Base-by-base conservation (phyloP, 2,329 filamentous ascomycete species). In the Achaetomium macrosporum region DNA sequence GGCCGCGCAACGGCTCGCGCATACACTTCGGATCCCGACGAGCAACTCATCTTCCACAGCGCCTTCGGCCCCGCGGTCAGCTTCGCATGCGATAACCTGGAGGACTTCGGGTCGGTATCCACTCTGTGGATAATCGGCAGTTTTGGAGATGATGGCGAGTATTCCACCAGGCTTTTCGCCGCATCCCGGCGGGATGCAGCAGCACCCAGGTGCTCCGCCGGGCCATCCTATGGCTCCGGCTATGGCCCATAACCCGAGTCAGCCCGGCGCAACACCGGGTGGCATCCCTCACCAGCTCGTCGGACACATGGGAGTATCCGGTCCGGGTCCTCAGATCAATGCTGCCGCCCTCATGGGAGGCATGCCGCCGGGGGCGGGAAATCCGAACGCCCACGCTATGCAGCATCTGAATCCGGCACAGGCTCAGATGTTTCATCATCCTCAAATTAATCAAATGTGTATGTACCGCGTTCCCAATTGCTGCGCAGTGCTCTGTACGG, bases 321-420 rank as follows among this genome's bases (percentile, higher is more conserved):
- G 81, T 35, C 85, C 87, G 17, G 83, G 82, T 60, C 81, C 79
- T 56, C 85, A 88, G 66, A 84, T 88, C 59, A 88, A 83, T 66
- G 84, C 87, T 63, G 81, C 79, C 29, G 79, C 83, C 52, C 81
- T 90, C 77, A 89, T 91, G 85, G 80, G 74, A 59, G 84, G 80
- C 53, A 88, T 91, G 82, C 85, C 86, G 58, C 85, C 84, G 82
- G 59, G 85, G 56, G 77, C 35, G 76, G 74, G 72, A 59, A 78
- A 75, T 50, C 81, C 81, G 54, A 86, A 82, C 69, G 78, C 81
- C 55, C 86, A 89, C 70, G 84, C 84, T 16, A 71, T 90, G 62
- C 84, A 85, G 65, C 87, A 91, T 65, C 67, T 90, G 50, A 87
- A 76, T 64, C 84, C 85, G 40, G 76, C 72, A 48, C 76, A 78